Evolutionary conservation across 371 early-diverging fungal species (phyloP), one percentile per base, ranked within the genome.

Genomic region (Mortierella sp.): DNA sequence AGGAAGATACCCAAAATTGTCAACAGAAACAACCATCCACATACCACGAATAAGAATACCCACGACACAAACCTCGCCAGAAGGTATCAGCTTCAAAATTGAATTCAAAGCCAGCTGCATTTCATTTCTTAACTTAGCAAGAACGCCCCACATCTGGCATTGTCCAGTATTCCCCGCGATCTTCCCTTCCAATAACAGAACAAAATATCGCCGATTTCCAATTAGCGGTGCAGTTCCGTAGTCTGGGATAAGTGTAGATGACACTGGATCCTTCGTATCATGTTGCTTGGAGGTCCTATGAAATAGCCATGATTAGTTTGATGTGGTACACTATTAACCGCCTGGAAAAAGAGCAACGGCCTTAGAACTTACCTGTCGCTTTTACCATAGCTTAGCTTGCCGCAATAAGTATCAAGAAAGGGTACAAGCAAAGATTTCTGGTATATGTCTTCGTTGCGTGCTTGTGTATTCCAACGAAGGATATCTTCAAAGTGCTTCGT

Each of bases 31-130:
- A 59, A 26, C 37, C 15, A 26, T 53, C 61, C 49, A 40, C 64
- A 59, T 68, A 74, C 68, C 68, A 0, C 68, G 68, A 49, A 68
- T 65, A 17, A 68, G 64, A 8, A 74, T 17, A 0, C 75, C 75
- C 53, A 74, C 37, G 43, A 74, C 68, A 22, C 55, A 54, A 60
- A 74, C 75, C 17, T 74, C 65, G 32, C 37, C 53, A 17, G 55
- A 47, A 19, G 68, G 68, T 34, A 23, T 35, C 15, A 74, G 58
- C 61, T 68, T 74, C 61, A 74, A 22, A 17, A 74, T 74, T 22
- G 75, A 68, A 32, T 74, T 61, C 47, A 67, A 54, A 4, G 68
- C 68, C n/a, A 32, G n/a, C 35, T 74, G 68, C 68, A 74, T 59
- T 54, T 74, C 75, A 10, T 64, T 47, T 0, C 67, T 51, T 2